Evolutionary conservation across 2,329 filamentous ascomycete species (phyloP).

Genomic region (Hortaea werneckii): DNA sequence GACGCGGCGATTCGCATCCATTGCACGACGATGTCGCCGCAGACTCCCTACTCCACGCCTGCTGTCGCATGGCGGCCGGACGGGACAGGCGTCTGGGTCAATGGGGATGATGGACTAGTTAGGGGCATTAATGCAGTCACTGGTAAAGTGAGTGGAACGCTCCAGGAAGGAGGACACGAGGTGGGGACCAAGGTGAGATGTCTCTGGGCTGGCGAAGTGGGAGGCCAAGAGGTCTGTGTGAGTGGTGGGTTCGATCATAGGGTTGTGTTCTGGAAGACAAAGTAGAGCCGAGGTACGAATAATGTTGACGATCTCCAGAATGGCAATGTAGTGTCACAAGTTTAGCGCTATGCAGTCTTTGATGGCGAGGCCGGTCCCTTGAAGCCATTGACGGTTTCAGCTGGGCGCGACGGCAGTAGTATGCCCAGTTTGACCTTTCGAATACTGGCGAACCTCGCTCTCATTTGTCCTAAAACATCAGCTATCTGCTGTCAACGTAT

Average conservation of each 20-base stretch:
- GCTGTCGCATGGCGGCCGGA: constrained; percentile 52
- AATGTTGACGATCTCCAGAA: too few relatives aligned
- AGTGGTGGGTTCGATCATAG: constrained; percentile 56
- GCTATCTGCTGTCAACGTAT: too few relatives aligned
- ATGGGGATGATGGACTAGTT: constrained; percentile 53
- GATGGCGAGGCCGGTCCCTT: too few relatives aligned
- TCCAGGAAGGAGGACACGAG: constrained; percentile 42
- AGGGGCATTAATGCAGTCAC: constrained; percentile 49
- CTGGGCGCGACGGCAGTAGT: too few relatives aligned
- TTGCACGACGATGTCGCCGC: constrained; percentile 50
- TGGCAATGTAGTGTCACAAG: too few relatives aligned
- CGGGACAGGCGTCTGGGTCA: constrained; percentile 53
- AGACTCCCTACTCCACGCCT: constrained; percentile 54
- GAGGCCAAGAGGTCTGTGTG: constrained; percentile 42
- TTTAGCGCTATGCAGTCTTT: too few relatives aligned
- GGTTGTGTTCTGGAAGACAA: constrained; percentile 45
- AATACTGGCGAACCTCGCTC: too few relatives aligned
- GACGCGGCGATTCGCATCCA: constrained; percentile 51
- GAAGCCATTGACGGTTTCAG: too few relatives aligned
- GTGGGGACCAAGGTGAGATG: constrained; percentile 48
- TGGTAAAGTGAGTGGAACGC: constrained; percentile 44
- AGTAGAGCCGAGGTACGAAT: too few relatives aligned
- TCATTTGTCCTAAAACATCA: too few relatives aligned
- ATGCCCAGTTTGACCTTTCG: too few relatives aligned
- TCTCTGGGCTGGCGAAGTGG: constrained; percentile 44